Evolutionary conservation across 345 rosid species (phyloP).

Genomic region (Mercurialis annua): DNA sequence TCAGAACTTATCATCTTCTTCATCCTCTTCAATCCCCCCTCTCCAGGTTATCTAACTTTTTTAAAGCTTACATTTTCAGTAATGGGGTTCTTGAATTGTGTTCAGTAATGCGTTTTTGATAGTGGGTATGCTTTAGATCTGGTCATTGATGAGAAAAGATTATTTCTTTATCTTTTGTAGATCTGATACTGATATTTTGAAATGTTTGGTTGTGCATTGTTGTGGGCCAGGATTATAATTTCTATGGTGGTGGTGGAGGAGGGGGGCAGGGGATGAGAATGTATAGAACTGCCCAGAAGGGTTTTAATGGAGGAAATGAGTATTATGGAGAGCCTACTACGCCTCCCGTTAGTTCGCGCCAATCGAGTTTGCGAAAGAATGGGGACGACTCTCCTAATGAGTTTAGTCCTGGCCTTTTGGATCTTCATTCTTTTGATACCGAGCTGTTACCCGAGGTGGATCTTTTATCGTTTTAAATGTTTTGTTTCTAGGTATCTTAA

Average conservation of each 20-base stretch:
- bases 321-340: constrained; percentile 65
- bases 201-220: constrained; percentile 14
- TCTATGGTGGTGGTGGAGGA: constrained; percentile 52
- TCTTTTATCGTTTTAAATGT: neutral
- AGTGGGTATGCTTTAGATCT: constrained; percentile 4
- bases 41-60: constrained; percentile 39
- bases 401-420: constrained; percentile 94
- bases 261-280: constrained; percentile 64
- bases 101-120: neutral
- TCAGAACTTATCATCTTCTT: constrained; percentile 30
- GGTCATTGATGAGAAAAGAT: neutral
- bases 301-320: constrained; percentile 60
- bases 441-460: constrained; percentile 95
- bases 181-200: constrained; percentile 18
- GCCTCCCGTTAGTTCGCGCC: constrained; percentile 68
- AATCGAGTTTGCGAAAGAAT: constrained; percentile 57
- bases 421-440: constrained; percentile 93
- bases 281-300: constrained; percentile 61
- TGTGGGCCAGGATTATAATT: constrained; percentile 67
- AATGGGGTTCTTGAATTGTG: neutral
- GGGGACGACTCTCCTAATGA: constrained; percentile 66
- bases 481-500: neutral
- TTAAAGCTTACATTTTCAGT: neutral
- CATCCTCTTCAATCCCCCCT: constrained; percentile 44
- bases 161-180: neutral